phyloP scores from a whole-genome alignment of 352 stramenopile species.

The Globisporangium echinulatum region DNA sequence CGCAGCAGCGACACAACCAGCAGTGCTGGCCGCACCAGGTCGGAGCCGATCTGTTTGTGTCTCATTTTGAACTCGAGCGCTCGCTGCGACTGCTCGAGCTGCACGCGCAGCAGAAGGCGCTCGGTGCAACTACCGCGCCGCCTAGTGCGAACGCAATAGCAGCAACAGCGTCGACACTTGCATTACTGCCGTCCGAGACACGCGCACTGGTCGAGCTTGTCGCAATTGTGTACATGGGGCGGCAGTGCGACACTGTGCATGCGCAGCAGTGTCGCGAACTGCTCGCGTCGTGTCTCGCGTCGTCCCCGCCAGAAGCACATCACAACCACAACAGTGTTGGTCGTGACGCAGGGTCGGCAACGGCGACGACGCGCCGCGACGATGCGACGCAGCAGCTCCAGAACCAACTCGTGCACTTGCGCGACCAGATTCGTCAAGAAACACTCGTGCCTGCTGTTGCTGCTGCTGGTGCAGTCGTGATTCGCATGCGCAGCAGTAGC shows the following conservation, averaged over 20 bases:
- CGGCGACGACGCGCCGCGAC: not conserved
- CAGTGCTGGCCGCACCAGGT: not conserved
- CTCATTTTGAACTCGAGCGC: slow-evolving; percentile 34
- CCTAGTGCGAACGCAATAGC: slow-evolving; percentile 2
- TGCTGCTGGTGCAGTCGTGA: not conserved
- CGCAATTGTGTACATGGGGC: slow-evolving; percentile 26
- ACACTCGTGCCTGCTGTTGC: slow-evolving; percentile 9
- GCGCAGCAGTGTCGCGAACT: slow-evolving; percentile 26
- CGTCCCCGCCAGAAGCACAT: not conserved
- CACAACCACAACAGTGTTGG: not conserved
- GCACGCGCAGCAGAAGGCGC: slow-evolving; percentile 18
- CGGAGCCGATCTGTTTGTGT: slow-evolving; percentile 32
- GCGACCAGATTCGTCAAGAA: slow-evolving; percentile 13
- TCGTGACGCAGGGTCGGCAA: not conserved
- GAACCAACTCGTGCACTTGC: slow-evolving; percentile 16
- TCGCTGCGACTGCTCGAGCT: slow-evolving; percentile 22
- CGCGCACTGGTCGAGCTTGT: slow-evolving; percentile 19
- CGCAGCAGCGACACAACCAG: not conserved
- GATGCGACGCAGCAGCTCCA: slow-evolving; percentile 1
- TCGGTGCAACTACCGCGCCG: slow-evolving; percentile 16
- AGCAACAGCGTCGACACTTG: not conserved
- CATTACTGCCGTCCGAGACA: slow-evolving; percentile 10
- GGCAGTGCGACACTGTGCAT: slow-evolving; percentile 15
- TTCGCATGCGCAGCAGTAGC: not conserved
- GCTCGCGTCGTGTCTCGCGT: slow-evolving; percentile 24